phyloP scores from a whole-genome alignment of 1,284 basidiomycete genomes.

The Phylloporus sp. region DNA sequence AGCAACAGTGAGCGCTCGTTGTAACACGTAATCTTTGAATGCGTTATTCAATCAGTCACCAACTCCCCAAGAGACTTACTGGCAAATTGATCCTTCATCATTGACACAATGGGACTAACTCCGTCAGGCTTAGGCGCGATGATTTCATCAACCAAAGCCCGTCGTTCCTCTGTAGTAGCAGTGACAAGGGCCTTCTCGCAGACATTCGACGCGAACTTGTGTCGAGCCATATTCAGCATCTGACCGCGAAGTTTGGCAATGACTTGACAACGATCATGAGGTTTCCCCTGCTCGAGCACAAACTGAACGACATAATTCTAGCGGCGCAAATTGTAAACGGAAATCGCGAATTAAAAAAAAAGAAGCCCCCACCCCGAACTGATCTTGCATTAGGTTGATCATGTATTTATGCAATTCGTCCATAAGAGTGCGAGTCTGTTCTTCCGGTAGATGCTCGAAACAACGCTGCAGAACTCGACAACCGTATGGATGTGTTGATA shows the following conservation, averaged over 20 bases:
- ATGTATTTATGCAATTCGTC: slow-evolving; percentile 84
- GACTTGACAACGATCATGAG: slow-evolving; percentile 72
- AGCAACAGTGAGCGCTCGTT: slow-evolving; percentile 72
- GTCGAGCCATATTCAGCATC: slow-evolving; percentile 79
- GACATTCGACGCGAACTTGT: slow-evolving; percentile 98
- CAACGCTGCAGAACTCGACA: slow-evolving; percentile 95
- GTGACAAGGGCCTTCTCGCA: slow-evolving; percentile 89
- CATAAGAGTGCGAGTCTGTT: slow-evolving; percentile 73
- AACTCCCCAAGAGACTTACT: slow-evolving; percentile 55
- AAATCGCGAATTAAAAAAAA: not conserved
- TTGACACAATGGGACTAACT: slow-evolving; percentile 64
- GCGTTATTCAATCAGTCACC: slow-evolving; percentile 2
- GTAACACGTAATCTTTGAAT: slow-evolving; percentile 76
- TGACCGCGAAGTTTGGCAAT: slow-evolving; percentile 78
- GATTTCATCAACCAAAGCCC: slow-evolving; percentile 80
- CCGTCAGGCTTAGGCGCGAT: slow-evolving; percentile 67
- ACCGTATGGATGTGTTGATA: slow-evolving; percentile 92
- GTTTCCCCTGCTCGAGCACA: slow-evolving; percentile 81
- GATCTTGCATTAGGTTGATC: slow-evolving; percentile 79
- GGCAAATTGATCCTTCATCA: slow-evolving; percentile 93
- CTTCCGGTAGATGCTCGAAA: slow-evolving; percentile 82
- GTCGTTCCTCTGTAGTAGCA: slow-evolving; percentile 65
- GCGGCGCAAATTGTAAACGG: slow-evolving; percentile 7
- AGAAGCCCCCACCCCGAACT: slow-evolving; percentile 73
- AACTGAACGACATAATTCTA: slow-evolving; percentile 97